phyloP scores from a whole-genome alignment of 768 basidiomycete species.

The Mycena maculata region DNA sequence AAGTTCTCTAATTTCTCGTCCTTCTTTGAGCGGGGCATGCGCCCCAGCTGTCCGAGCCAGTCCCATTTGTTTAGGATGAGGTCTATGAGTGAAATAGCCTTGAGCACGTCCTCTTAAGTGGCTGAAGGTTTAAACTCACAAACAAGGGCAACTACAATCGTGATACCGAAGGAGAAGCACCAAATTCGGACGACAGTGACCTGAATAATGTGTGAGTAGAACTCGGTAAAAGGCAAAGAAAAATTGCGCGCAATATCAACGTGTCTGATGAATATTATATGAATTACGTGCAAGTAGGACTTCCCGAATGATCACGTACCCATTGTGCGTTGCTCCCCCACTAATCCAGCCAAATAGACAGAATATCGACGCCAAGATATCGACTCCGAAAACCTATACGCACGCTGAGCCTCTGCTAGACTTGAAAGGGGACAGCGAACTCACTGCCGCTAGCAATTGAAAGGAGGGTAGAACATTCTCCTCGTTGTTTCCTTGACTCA shows the following conservation, averaged over 20 bases:
- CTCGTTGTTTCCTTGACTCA: conserved; percentile 28
- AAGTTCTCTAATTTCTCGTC: conserved; percentile 25
- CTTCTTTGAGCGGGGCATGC: conserved; percentile 22
- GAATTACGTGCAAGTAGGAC: not conserved
- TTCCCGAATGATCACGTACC: conserved; percentile 3
- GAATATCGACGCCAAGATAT: conserved; percentile 26
- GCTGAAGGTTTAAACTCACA: conserved; percentile 4
- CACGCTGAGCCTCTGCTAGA: not conserved
- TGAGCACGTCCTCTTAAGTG: not conserved
- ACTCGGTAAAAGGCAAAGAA: not conserved
- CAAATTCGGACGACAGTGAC: conserved; percentile 27
- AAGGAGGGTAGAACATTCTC: conserved; percentile 26
- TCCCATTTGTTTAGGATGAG: conserved; percentile 22
- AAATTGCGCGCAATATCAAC: conserved; percentile 19
- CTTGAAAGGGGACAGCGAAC: not conserved
- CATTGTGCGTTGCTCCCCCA: conserved; percentile 15
- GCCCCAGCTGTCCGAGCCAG: conserved; percentile 22
- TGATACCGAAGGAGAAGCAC: conserved; percentile 26
- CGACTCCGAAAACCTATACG: conserved; percentile 20
- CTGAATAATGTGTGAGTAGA: not conserved
- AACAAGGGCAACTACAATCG: conserved; percentile 25
- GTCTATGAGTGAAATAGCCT: conserved; percentile 2
- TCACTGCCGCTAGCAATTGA: conserved; percentile 21
- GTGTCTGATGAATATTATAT: conserved; percentile 10
- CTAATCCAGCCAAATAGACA: conserved; percentile 29